Evolutionary conservation across 2,329 filamentous ascomycete genomes (phyloP).

Genomic region (Pestalotiopsis sp.): DNA sequence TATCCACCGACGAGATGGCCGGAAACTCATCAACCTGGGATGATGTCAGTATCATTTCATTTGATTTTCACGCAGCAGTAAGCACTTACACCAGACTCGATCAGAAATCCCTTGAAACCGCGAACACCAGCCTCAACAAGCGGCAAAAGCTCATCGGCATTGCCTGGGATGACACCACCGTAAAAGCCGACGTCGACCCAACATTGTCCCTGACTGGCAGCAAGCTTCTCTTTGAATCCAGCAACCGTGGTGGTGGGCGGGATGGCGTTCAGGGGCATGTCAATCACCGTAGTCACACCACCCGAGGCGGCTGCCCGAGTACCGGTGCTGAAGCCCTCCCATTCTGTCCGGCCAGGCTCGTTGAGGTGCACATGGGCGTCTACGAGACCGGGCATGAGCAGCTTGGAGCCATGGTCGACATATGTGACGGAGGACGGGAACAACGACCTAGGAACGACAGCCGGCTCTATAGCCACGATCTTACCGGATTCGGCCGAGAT

Average conservation of each 20-base stretch:
- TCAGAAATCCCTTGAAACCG: constrained; percentile 97
- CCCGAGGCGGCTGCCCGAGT: constrained; percentile 93
- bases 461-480: constrained; percentile 74
- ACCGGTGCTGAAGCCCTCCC: constrained; percentile 97
- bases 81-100: constrained; percentile 84
- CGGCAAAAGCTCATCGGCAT: constrained; percentile 74
- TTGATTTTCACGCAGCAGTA: not conserved
- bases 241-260: constrained; percentile 90
- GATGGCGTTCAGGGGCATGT: constrained; percentile 97
- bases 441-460: constrained; percentile 70
- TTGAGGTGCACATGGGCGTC: constrained; percentile 98
- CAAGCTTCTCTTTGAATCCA: constrained; percentile 82
- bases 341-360: constrained; percentile 94
- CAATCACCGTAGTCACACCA: constrained; percentile 93
- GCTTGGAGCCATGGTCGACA: constrained; percentile 79
- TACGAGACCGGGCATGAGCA: constrained; percentile 88
- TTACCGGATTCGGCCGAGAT: constrained; percentile 80
- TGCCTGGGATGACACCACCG: constrained; percentile 90
- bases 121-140: constrained; percentile 84
- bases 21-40: constrained; percentile 90
- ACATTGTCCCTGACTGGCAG: constrained; percentile 82
- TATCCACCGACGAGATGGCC: constrained; percentile 78
- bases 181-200: constrained; percentile 99
- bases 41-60: not conserved
- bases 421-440: constrained; percentile 78